phyloP scores from a whole-genome alignment of 2,329 filamentous ascomycete species.

The Pseudonectria foliicola region DNA sequence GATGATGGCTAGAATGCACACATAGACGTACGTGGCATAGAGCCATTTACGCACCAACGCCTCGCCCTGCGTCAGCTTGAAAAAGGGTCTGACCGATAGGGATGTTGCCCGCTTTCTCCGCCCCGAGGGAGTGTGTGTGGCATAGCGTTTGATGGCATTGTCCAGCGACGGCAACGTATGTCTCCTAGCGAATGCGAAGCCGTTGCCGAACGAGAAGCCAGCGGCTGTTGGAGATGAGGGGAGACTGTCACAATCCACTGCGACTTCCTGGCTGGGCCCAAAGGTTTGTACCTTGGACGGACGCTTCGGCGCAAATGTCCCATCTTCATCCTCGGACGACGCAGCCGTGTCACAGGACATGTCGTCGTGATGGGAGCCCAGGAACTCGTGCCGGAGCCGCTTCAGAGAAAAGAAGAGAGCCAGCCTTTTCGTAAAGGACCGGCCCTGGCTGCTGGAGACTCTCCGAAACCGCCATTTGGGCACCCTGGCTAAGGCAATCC shows the following conservation, averaged over 20 bases:
- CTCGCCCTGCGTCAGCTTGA: constrained; percentile 73
- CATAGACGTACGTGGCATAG: constrained; percentile 75
- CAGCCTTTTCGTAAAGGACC: constrained; percentile 31
- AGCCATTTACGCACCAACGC: constrained; percentile 71
- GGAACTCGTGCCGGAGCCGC: constrained; percentile 35
- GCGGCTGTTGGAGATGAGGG: constrained; percentile 13
- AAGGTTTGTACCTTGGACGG: constrained; percentile 25
- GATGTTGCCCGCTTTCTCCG: constrained; percentile 60
- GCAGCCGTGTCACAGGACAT: constrained; percentile 23
- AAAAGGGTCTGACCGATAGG: constrained; percentile 61
- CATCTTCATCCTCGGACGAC: constrained; percentile 28
- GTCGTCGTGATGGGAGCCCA: constrained; percentile 26
- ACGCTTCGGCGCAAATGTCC: constrained; percentile 10
- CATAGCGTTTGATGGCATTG: constrained; percentile 29
- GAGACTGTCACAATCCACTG: constrained; percentile 8
- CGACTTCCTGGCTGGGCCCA: constrained; percentile 10
- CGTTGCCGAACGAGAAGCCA: constrained; percentile 13
- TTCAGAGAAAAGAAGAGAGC: constrained; percentile 38
- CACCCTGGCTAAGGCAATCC: constrained; percentile 76
- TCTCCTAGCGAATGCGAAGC: constrained; percentile 26
- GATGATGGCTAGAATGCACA: constrained; percentile 57
- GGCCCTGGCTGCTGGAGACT: constrained; percentile 31
- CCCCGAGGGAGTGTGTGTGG: constrained; percentile 53
- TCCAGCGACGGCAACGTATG: constrained; percentile 47
- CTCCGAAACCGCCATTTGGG: constrained; percentile 84